Percentiles rank a stretch among this genome's conserved stretches.
Evolutionary conservation across 306 rosid genomes (phyloP).

Genomic region (Quercus berberidifolia): DNA sequence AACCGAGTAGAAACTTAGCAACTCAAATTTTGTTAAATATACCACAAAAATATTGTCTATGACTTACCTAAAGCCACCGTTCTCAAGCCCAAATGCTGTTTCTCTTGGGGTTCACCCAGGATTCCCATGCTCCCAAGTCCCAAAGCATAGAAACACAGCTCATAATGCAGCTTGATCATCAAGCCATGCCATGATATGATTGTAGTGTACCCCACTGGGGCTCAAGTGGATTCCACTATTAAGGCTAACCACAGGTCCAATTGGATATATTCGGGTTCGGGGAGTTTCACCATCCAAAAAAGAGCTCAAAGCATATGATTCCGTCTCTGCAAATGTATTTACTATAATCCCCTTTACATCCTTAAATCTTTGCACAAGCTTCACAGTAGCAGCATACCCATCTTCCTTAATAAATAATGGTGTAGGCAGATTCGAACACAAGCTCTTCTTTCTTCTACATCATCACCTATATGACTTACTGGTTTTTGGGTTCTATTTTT

Average conservation of each 20-base stretch:
- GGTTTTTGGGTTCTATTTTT: no score
- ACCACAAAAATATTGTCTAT: no score
- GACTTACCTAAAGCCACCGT: constrained; percentile 13
- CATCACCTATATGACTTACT: not conserved
- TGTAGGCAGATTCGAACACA: constrained; percentile 34
- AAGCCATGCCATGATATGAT: constrained; percentile 9
- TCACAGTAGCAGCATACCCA: not conserved
- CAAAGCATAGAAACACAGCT: not conserved
- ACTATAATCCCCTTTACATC: constrained; percentile 41
- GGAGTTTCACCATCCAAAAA: not conserved
- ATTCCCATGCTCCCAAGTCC: constrained; percentile 4
- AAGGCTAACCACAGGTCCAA: constrained; percentile 3
- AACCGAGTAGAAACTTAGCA: no score
- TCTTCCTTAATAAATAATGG: constrained; percentile 11
- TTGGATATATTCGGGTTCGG: constrained; percentile 7
- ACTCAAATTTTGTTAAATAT: no score
- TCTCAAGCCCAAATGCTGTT: constrained; percentile 34
- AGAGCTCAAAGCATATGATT: constrained; percentile 22
- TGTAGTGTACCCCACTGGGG: not conserved
- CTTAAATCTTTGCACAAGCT: constrained; percentile 28
- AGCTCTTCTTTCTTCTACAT: constrained; percentile 20
- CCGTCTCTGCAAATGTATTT: constrained; percentile 41
- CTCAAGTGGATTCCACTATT: constrained; percentile 1
- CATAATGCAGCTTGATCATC: not conserved
- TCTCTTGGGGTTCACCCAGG: constrained; percentile 12